Percentiles rank a stretch among this genome's conserved stretches.
Conservation (phyloP, 208 protist species). For the Porcisia deanei region DNA sequence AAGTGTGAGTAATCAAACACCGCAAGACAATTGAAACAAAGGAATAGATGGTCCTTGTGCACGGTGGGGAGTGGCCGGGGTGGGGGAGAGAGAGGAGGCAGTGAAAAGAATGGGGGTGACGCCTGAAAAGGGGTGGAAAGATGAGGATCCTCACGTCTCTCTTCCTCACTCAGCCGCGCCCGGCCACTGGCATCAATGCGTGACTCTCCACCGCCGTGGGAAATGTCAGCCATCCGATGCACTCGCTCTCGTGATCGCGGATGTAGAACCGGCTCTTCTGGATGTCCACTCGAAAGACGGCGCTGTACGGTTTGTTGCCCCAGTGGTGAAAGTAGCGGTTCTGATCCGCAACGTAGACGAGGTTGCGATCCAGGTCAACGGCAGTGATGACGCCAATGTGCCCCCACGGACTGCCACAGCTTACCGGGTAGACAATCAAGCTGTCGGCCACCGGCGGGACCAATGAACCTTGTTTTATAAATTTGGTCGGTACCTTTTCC, state of each 20-base stretch:
- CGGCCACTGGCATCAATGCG: background rate
- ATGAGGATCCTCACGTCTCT: background rate
- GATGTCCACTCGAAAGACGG: conserved; percentile 49
- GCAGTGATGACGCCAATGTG: conserved; percentile 85
- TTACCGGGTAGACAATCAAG: conserved; percentile 82
- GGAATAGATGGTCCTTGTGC: too few species aligned
- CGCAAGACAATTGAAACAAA: too few species aligned
- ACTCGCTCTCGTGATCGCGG: conserved; percentile 60
- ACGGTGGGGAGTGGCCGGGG: too few species aligned
- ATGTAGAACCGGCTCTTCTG: conserved; percentile 59
- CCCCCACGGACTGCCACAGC: conserved; percentile 55
- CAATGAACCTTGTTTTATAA: conserved; percentile 51
- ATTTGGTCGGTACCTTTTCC: conserved; percentile 46
- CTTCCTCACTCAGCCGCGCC: background rate
- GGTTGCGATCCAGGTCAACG: conserved; percentile 32
- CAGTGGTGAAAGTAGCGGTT: conserved; percentile 83
- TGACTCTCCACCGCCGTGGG: conserved; percentile 25
- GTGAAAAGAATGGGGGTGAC: too few species aligned
- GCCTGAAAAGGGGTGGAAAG: background rate
- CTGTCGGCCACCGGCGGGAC: conserved; percentile 50
- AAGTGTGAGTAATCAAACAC: too few species aligned
- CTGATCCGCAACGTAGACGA: conserved; percentile 75
- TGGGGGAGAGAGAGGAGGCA: too few species aligned
- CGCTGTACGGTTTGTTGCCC: conserved; percentile 49
- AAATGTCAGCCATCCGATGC: conserved; percentile 54